Base-by-base conservation (phyloP, 1,284 basidiomycete genomes). In the Moesziomyces sp. region DNA sequence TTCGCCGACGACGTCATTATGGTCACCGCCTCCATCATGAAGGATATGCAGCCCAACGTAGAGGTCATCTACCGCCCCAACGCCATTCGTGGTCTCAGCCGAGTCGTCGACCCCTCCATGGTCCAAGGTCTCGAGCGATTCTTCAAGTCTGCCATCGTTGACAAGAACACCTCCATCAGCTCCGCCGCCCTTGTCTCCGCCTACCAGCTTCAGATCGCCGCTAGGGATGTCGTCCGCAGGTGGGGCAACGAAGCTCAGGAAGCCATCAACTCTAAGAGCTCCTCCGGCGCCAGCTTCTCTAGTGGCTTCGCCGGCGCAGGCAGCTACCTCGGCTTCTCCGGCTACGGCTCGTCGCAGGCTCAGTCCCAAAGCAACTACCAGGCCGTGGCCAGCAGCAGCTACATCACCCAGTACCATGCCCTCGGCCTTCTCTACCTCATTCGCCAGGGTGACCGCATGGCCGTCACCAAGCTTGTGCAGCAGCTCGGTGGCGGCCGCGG, bases 21-120 rank as follows among this genome's bases (percentile, higher is more conserved):
- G 94, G 95, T 98, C 78, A 99, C 97, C 7, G 94, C 93, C 83
- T 97, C 94, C 83, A 99, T 99, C 86, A 98, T 98, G 95, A 99
- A 99, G 88, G 96, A 99, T 84, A 99, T 99, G 93, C 96, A 99
- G 84, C 93, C 95, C 53, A 98, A 98, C 85, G 92, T 94, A 53
- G 97, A 99, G 85, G 96, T 98, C 82, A 94, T 99, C 76, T 99
- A 99, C 86, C 89, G 97, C 63, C 93, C 97, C 43, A 99, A 99
- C 85, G 93, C 97, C 34, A 99, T 99, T 77, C 91, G 97, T 78
- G 94, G 96, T 5, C 88, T 99, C 18, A 95, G 94, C 85, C 89
- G 94, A 63, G 96, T 99, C 84, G 97, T 98, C 79, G 97, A 99
- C 85, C 92, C 93, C 19, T 94, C 93, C 40, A 96, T 97, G 93